Evolutionary conservation across 306 rosid genomes (phyloP).

Genomic region (Pyrus pyrifolia): DNA sequence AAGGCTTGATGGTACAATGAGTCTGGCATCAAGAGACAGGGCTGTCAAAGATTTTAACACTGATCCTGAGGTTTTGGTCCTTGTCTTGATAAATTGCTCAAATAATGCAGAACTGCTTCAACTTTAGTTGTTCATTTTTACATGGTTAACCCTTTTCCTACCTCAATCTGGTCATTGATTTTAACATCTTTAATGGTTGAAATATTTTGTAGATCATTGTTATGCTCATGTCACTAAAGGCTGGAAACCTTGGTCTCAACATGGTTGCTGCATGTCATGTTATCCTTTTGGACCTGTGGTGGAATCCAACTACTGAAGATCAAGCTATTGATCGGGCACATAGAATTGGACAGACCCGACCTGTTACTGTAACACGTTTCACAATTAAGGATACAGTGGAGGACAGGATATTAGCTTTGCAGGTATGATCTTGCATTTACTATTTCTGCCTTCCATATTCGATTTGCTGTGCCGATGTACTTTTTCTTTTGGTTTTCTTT

Average conservation of each 20-base stretch:
- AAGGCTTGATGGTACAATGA: constrained; percentile 97
- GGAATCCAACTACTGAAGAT: constrained; percentile 98
- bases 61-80: constrained; percentile 72
- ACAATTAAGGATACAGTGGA: constrained; percentile 89
- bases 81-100: constrained; percentile 11
- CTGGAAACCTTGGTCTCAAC: constrained; percentile 97
- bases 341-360: constrained; percentile 97
- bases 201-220: constrained; percentile 57
- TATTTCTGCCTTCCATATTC: not conserved
- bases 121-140: not conserved
- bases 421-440: constrained; percentile 42
- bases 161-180: constrained; percentile 13
- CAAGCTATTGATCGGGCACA: constrained; percentile 98
- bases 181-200: constrained; percentile 20
- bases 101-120: not conserved
- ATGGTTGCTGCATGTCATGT: constrained; percentile 98
- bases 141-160: constrained; percentile 13
- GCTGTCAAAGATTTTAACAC: constrained; percentile 82
- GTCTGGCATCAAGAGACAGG: constrained; percentile 65
- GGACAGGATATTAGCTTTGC: constrained; percentile 88
- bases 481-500: not conserved
- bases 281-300: constrained; percentile 96
- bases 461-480: not conserved
- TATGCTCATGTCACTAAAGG: constrained; percentile 96
- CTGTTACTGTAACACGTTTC: constrained; percentile 85